Evolutionary conservation across 2,329 filamentous ascomycete genomes (phyloP).

Genomic region (Akanthomyces muscarius): DNA sequence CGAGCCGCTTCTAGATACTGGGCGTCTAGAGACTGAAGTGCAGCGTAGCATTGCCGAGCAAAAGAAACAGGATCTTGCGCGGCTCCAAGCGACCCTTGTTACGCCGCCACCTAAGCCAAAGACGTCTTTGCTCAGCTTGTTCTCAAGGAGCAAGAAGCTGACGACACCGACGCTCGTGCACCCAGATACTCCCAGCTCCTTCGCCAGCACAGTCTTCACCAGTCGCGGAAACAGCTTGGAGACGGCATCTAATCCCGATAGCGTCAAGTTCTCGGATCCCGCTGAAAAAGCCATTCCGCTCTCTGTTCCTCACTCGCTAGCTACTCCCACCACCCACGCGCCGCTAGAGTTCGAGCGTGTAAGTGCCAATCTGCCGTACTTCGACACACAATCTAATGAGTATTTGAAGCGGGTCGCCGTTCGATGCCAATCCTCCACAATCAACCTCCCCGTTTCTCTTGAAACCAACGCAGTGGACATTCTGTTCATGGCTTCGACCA

Average conservation of each 20-base stretch:
- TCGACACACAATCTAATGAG: background rate
- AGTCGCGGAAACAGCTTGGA: slow-evolving; percentile 33
- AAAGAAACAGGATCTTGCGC: slow-evolving; percentile 45
- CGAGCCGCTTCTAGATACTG: slow-evolving; percentile 18
- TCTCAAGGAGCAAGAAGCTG: slow-evolving; percentile 40
- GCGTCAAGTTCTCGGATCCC: background rate
- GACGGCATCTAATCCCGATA: slow-evolving; percentile 20
- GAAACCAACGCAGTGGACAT: slow-evolving; percentile 74
- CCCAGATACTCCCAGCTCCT: slow-evolving; percentile 31
- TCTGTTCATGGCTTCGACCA: slow-evolving; percentile 61
- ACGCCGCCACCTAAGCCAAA: slow-evolving; percentile 32
- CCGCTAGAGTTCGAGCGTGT: slow-evolving; percentile 59
- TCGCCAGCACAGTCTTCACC: slow-evolving; percentile 34
- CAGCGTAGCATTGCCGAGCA: slow-evolving; percentile 47
- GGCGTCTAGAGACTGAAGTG: slow-evolving; percentile 44
- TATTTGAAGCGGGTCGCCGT: slow-evolving; percentile 60
- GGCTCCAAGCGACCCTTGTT: slow-evolving; percentile 41
- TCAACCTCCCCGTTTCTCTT: slow-evolving; percentile 67
- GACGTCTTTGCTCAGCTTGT: slow-evolving; percentile 43
- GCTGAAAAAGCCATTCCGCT: background rate
- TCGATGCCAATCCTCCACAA: slow-evolving; percentile 64
- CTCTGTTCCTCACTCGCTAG: background rate
- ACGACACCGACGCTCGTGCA: slow-evolving; percentile 24
- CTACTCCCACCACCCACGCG: background rate
- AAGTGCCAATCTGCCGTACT: slow-evolving; percentile 33